Evolutionary conservation across 768 basidiomycete species (phyloP).

Genomic region (Pisolithus marmoratus): DNA sequence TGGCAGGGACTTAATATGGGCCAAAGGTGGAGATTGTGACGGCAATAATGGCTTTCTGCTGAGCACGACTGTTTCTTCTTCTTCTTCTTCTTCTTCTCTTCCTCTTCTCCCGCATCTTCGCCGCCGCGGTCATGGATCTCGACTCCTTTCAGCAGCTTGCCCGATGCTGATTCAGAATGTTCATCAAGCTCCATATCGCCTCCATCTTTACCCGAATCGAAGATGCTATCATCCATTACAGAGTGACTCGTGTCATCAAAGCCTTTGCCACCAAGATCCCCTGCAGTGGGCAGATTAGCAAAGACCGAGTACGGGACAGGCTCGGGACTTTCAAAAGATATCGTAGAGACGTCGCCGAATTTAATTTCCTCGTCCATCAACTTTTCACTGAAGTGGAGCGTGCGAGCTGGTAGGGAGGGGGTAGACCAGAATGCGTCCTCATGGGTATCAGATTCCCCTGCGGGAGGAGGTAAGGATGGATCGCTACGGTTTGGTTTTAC

Average conservation of each 20-base stretch:
- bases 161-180: not conserved
- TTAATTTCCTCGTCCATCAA: constrained; percentile 60
- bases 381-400: constrained; percentile 58
- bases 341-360: constrained; percentile 42
- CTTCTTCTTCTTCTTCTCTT: constrained; percentile 22
- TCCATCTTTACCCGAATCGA: constrained; percentile 4
- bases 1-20: not conserved
- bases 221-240: constrained; percentile 4
- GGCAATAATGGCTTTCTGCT: constrained; percentile 9
- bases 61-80: constrained; percentile 26
- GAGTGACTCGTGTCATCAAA: not conserved
- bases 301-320: constrained; percentile 28
- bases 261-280: constrained; percentile 6
- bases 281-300: constrained; percentile 14
- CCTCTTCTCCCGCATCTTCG: not conserved
- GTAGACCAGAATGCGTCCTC: constrained; percentile 65
- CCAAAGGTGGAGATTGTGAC: not conserved
- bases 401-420: constrained; percentile 46
- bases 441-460: constrained; percentile 26
- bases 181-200: constrained; percentile 13
- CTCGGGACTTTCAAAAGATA: constrained; percentile 43
- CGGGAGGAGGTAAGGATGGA: constrained; percentile 13
- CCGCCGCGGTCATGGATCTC: not conserved
- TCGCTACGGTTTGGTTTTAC: constrained; percentile 1
- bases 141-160: not conserved